These are phyloP conservation scores for Tetramitus jugosus DNA, from an alignment of 208 protist genomes.

Conservation along the genomic window DNA sequence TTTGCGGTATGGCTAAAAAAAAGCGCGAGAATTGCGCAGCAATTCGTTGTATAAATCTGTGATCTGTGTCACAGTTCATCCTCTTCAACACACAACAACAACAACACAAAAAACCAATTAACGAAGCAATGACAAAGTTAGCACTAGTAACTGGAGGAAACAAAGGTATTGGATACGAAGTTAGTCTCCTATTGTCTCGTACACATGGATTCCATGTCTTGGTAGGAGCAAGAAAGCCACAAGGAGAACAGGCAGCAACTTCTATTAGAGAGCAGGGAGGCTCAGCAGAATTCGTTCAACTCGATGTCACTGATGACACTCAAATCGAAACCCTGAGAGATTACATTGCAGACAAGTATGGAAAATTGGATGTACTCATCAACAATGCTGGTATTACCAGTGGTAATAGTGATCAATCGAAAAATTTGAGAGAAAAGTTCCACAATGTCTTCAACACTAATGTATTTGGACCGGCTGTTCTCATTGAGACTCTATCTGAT, in stretches of 20 bases:
- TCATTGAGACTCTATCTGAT: not conserved
- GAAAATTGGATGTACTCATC: constrained; percentile 13
- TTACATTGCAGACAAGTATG: not conserved
- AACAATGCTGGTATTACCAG: constrained; percentile 9
- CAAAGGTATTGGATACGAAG: not conserved
- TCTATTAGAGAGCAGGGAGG: not conserved
- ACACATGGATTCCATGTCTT: not conserved
- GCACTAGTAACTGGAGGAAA: not conserved
- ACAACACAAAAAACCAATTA: too few species aligned
- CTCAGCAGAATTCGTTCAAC: not conserved
- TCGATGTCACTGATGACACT: not conserved
- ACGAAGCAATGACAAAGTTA: too few species aligned
- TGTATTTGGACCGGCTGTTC: not conserved
- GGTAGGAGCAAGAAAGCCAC: not conserved
- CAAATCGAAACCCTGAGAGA: not conserved
- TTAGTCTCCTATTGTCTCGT: not conserved
- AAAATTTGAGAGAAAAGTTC: too few species aligned
- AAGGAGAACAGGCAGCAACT: not conserved
- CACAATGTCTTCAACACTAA: not conserved
- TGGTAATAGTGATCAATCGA: not conserved
- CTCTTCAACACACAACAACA: too few species aligned
- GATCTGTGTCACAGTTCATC: too few species aligned
- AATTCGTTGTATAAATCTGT: too few species aligned
- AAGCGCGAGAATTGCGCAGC: too few species aligned
- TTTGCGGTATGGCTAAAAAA: too few species aligned